These are phyloP conservation scores for Novymonas esmeraldas DNA, from an alignment of 208 protist species.

Conservation along the genomic window DNA sequence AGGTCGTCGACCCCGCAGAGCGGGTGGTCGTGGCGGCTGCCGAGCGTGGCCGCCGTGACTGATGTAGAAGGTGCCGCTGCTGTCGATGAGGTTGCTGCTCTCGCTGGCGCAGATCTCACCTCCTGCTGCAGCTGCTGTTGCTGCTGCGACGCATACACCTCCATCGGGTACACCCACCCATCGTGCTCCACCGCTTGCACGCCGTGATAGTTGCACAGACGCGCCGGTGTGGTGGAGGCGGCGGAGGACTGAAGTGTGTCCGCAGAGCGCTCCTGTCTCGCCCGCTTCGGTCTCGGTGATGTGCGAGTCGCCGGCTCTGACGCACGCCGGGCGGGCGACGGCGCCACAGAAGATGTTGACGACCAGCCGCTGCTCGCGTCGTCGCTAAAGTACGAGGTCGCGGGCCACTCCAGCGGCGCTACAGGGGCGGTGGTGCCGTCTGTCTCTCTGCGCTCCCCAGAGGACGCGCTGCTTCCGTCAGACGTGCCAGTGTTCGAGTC, in stretches of 20 bases:
- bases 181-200: constrained; percentile 55
- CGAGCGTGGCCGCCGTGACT: neutral
- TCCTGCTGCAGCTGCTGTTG: neutral
- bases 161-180: constrained; percentile 64
- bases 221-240: neutral
- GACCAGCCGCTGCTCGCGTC: constrained; percentile 25
- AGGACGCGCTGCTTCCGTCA: no score
- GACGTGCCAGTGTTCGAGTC: neutral
- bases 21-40: neutral
- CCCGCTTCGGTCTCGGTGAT: constrained; percentile 9
- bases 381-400: constrained; percentile 31
- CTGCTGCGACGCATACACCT: constrained; percentile 31
- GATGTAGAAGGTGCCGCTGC: neutral
- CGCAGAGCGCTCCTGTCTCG: neutral
- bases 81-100: neutral
- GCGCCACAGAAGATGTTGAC: constrained; percentile 13
- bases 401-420: constrained; percentile 17
- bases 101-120: neutral
- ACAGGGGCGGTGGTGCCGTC: neutral
- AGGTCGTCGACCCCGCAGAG: neutral
- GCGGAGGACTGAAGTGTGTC: neutral
- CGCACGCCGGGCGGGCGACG: neutral
- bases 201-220: constrained; percentile 14
- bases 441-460: no score
- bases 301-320: neutral